Evolutionary conservation across 306 rosid genomes (phyloP), one percentile per base, ranked within the genome.

Genomic region (Lupinus albus): DNA sequence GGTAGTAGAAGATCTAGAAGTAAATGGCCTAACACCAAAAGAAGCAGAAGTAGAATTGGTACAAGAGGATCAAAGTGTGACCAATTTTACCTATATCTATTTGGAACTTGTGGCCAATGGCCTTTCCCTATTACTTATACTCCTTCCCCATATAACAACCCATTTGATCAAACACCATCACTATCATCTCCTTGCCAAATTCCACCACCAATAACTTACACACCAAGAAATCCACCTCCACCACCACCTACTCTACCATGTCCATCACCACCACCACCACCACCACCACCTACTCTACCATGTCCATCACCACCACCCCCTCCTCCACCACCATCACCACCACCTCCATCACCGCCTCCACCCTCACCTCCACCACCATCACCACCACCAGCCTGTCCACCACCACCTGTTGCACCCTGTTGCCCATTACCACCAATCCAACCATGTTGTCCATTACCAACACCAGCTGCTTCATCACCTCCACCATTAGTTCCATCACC

Each of bases 91-190:
- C 73, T 79, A 21, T 92, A 56, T 56, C 62, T 92, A 11, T 89
- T 48, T 79, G 91, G 47, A n/a, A 15, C 52, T 6, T 92, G 97
- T 59, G 90, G 87, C 50, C 83, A 75, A 53, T 92, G 96, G 96
- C 92, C 97, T 78, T 92, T 92, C 18, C 81, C 91, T 54, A 87
- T 89, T 50, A 87, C 78, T 1, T 77, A 42, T 36, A 10, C 45
- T 32, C 81, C 86, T 30, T 88, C 80, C 49, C 88, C 87, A 39
- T 30, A 87, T 39, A 92, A 87, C 44, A 92, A 92, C 74, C 97
- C 97, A 0, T 89, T 89, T 81, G 62, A 47, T 9, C 88, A 85
- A 41, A 54, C 85, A 20, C 85, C 84, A 11, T 38, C 76, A 33
- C 83, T 77, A 21, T 9, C 11, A 4, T 35, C 76, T 4, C 80